Evolutionary conservation across 2,329 filamentous ascomycete species (phyloP).

Genomic region (Sordariomycetes sp.): DNA sequence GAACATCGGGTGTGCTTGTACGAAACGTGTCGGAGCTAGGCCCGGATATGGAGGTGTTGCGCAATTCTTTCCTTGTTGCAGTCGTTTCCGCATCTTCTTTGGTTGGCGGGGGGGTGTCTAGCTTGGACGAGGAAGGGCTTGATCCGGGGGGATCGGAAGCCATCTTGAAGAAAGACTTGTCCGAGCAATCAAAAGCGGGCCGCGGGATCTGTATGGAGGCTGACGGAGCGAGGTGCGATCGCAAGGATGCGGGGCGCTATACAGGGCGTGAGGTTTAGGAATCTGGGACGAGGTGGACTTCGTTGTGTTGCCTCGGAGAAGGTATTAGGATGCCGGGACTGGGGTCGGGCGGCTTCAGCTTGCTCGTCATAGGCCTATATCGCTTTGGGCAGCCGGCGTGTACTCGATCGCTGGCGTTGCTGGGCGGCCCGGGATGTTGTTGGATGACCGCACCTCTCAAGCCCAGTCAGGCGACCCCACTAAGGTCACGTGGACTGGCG

Average conservation of each 20-base stretch:
- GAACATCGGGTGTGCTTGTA: constrained; percentile 14
- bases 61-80: constrained; percentile 49
- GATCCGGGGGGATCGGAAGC: constrained; percentile 1
- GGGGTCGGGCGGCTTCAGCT: background rate
- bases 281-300: too few relatives aligned
- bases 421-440: background rate
- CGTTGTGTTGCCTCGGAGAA: too few relatives aligned
- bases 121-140: constrained; percentile 3
- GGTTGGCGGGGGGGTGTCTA: constrained; percentile 10
- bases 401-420: background rate
- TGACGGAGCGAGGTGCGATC: background rate
- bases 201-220: background rate
- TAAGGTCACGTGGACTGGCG: background rate
- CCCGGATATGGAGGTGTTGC: constrained; percentile 46
- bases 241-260: background rate
- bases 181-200: background rate
- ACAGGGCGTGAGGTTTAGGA: too few relatives aligned
- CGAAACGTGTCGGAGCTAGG: constrained; percentile 18
- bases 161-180: background rate
- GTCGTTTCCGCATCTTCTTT: constrained; percentile 51
- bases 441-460: background rate
- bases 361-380: background rate
- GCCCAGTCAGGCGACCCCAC: background rate
- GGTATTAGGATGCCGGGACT: too few relatives aligned
- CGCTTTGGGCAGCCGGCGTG: background rate